Conservation (phyloP, 805 yeast genomes). For the Saitoella complicata region DNA sequence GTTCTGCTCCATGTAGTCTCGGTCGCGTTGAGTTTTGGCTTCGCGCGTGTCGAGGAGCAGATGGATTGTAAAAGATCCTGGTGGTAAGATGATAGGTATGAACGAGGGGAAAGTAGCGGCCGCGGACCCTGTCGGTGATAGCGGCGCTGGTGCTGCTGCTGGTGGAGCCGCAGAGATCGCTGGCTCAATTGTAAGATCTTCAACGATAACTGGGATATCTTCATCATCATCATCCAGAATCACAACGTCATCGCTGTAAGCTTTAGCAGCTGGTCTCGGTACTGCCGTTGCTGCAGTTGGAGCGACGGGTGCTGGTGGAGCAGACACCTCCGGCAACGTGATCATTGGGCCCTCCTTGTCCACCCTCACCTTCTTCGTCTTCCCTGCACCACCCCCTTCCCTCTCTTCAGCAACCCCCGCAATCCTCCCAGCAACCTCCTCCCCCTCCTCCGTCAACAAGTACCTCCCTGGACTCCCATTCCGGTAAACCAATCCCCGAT, state of each 20-base stretch:
- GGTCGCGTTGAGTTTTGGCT: conserved; percentile 46
- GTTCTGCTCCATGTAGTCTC: conserved; percentile 51
- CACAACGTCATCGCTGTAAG: too few relatives aligned
- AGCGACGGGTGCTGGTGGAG: neutral
- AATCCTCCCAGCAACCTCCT: conserved; percentile 45
- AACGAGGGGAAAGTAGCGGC: conserved; percentile 1
- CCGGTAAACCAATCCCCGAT: conserved; percentile 39
- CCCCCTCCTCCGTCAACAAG: conserved; percentile 54
- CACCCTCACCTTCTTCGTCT: conserved; percentile 30
- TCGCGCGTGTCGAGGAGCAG: conserved; percentile 72
- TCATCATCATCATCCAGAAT: too few relatives aligned
- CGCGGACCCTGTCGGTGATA: neutral
- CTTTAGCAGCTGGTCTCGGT: neutral
- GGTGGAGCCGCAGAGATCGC: neutral
- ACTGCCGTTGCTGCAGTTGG: conserved; percentile 1
- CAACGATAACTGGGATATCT: too few relatives aligned
- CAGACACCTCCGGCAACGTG: neutral
- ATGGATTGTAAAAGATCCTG: conserved; percentile 40
- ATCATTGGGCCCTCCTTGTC: neutral
- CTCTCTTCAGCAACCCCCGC: conserved; percentile 45
- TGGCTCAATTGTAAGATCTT: too few relatives aligned
- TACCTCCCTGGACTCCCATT: conserved; percentile 34
- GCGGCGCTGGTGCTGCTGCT: neutral
- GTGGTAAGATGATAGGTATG: conserved; percentile 35
- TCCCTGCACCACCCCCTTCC: conserved; percentile 42